These are phyloP conservation scores for Aureobasidium sp. DNA, from an alignment of 2,329 filamentous ascomycete species.

Conservation along the genomic window DNA sequence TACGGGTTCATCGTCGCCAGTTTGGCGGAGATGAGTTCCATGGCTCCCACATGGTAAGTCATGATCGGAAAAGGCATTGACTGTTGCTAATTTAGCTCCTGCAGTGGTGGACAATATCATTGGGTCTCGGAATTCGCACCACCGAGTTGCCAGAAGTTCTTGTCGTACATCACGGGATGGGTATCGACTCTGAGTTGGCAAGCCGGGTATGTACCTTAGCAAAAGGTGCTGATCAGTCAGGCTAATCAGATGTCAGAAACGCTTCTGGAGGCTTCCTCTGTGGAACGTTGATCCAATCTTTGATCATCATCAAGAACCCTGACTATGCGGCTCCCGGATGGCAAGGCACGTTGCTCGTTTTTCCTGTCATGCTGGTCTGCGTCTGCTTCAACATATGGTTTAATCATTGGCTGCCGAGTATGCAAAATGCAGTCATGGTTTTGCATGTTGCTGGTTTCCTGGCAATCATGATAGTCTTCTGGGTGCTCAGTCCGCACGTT, in stretches of 20 bases:
- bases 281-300: constrained; percentile 39
- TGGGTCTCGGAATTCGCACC: constrained; percentile 22
- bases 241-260: constrained; percentile 16
- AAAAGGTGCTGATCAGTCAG: not conserved
- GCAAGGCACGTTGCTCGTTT: constrained; percentile 42
- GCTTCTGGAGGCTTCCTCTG: constrained; percentile 41
- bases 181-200: constrained; percentile 44
- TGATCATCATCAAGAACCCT: constrained; percentile 34
- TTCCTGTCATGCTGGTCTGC: constrained; percentile 36
- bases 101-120: constrained; percentile 25
- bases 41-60: constrained; percentile 20
- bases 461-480: constrained; percentile 19
- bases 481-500: constrained; percentile 21
- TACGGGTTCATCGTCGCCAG: constrained; percentile 20
- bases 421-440: constrained; percentile 31
- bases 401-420: constrained; percentile 27
- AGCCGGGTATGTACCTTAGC: constrained; percentile 25
- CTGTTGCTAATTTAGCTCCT: not conserved
- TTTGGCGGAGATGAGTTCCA: constrained; percentile 27
- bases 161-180: constrained; percentile 41
- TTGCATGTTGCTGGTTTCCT: constrained; percentile 32
- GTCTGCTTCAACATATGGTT: constrained; percentile 34
- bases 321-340: constrained; percentile 35
- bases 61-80: not conserved
- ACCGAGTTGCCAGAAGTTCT: constrained; percentile 31